Evolutionary conservation across 352 stramenopile species (phyloP).

Genomic region (Thalassiosira oceanica): DNA sequence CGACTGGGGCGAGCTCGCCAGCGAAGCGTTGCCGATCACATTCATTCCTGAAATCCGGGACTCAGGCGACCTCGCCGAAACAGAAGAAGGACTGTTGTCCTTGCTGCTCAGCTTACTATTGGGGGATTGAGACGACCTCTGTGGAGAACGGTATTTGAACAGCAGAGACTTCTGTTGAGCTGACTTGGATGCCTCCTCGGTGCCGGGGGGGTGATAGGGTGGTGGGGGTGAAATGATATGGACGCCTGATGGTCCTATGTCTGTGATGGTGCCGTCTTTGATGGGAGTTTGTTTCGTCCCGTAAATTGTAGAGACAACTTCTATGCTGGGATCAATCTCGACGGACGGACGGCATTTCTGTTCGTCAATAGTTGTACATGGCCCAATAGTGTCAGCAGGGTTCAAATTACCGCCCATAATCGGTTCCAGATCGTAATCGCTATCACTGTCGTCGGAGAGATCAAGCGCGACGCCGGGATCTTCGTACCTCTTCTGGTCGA

Average conservation of each 20-base stretch:
- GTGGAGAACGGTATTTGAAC: conserved; percentile 19
- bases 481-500: conserved; percentile 8
- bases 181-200: background rate
- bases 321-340: conserved; percentile 1
- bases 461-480: conserved; percentile 15
- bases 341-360: conserved; percentile 15
- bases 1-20: conserved; percentile 11
- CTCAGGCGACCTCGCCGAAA: conserved; percentile 9
- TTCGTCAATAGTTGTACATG: background rate
- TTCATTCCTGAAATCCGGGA: too few relatives aligned
- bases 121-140: conserved; percentile 2
- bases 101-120: background rate
- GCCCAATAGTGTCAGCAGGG: background rate
- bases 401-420: conserved; percentile 12
- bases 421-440: conserved; percentile 16
- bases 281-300: too few relatives aligned
- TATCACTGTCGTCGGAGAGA: conserved; percentile 18
- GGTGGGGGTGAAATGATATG: too few relatives aligned
- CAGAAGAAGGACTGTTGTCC: background rate
- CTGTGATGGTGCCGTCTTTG: conserved; percentile 2
- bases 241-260: background rate
- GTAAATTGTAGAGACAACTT: conserved; percentile 15
- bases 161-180: background rate
- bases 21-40: too few relatives aligned
- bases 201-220: too few relatives aligned